Base-by-base conservation (phyloP, 441 rosid genomes). In the Gossypium armourianum region DNA sequence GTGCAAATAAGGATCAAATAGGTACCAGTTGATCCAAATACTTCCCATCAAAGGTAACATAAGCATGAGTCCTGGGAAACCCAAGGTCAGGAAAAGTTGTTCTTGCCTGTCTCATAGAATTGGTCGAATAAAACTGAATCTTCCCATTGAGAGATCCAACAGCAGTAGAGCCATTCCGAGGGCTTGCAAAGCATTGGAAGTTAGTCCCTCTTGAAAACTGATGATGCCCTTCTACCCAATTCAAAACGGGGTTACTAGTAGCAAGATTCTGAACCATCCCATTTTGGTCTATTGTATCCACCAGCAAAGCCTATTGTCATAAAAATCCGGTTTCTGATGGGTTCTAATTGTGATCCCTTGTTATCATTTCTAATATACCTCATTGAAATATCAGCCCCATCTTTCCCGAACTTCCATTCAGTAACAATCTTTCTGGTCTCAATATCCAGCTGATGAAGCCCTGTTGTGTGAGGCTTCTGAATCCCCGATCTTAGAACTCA, bases 81-180 rank as follows among this genome's bases (percentile, higher is more conserved):
- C 96, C 96, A 58, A 93, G 91, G 71, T 97, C 98, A 70, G 97
- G 96, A 81, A 93, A 91, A 75, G 96, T 92, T 9, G 96, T 91
- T 79, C 86, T 93, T 20, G 98, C 98, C 86, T 80, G 93, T 77
- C 96, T 85, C 97, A 88, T 93, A 59, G 96, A 84, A 68, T 82
- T 87, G 82, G 58, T 83, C 0, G 96, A 91, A 76, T 93, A 93
- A 73, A 91, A 77, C 52, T 93, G 82, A 75, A 91, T 91, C 89
- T 91, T 91, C 36, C 98, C 97, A 80, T 90, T 96, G 62, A 87
- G 84, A 73, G 96, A 91, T 54, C 96, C 88, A 61, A 91, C 79
- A 12, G 5, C 24, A 53, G 20, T 17, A 17, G 58, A 17, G n/a
- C 88, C 98, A 24, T 3, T 97, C 98, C 98, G 97, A 50, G 96